phyloP scores from a whole-genome alignment of 768 basidiomycete genomes.

The Mycena epipterygia region DNA sequence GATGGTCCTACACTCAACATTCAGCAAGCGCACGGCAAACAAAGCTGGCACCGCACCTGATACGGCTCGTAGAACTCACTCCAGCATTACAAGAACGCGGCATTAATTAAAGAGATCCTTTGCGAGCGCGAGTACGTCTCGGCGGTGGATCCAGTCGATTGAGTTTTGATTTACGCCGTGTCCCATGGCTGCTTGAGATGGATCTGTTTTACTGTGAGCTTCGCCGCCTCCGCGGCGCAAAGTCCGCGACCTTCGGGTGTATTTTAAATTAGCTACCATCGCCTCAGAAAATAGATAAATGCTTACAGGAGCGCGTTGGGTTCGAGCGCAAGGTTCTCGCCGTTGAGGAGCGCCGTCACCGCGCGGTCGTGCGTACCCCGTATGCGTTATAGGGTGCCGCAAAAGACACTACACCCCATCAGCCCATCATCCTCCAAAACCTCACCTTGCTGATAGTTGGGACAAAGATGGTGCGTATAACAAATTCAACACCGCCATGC shows the following conservation, averaged over 20 bases:
- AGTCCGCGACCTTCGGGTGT: slow-evolving; percentile 74
- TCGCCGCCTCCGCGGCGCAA: slow-evolving; percentile 88
- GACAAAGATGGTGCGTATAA: slow-evolving; percentile 96
- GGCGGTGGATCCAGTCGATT: slow-evolving; percentile 95
- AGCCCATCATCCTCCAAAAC: not conserved
- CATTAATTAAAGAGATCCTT: slow-evolving; percentile 98
- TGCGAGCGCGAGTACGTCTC: slow-evolving; percentile 90
- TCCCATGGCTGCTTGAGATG: slow-evolving; percentile 99
- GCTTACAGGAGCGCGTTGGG: slow-evolving; percentile 75
- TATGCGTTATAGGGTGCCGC: slow-evolving; percentile 82
- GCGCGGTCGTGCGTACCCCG: slow-evolving; percentile 90
- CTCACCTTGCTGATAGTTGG: slow-evolving; percentile 96
- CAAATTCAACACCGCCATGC: slow-evolving; percentile 91
- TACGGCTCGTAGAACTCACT: slow-evolving; percentile 95
- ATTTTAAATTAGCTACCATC: not conserved
- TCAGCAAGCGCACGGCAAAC: not conserved
- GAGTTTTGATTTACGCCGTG: slow-evolving; percentile 87
- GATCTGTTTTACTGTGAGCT: slow-evolving; percentile 95
- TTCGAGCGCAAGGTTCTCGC: slow-evolving; percentile 93
- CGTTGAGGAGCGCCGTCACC: slow-evolving; percentile 89
- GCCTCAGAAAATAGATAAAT: not conserved
- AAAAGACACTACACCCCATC: slow-evolving; percentile 70
- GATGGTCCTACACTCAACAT: slow-evolving; percentile 79
- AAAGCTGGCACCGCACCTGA: slow-evolving; percentile 79
- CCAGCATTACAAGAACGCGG: slow-evolving; percentile 99